Evolutionary conservation across 371 early-diverging fungal genomes (phyloP).

Genomic region (Actinomucor elegans): DNA sequence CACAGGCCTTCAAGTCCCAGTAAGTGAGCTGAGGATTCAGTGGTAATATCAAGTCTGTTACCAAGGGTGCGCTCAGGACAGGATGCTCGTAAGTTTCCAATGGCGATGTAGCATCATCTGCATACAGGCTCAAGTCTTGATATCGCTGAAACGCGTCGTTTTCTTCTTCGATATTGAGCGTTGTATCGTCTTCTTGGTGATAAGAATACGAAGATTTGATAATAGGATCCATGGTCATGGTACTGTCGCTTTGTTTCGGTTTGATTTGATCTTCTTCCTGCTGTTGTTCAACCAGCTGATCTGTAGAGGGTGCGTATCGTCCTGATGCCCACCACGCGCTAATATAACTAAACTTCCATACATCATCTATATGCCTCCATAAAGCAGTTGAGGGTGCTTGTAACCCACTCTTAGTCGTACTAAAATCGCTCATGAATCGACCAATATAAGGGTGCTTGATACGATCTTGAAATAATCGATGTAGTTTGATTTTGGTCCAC

Average conservation of each 20-base stretch:
- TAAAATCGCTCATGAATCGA: too few species aligned
- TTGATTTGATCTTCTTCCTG: background rate
- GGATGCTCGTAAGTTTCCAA: constrained; percentile 35
- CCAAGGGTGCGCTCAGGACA: constrained; percentile 20
- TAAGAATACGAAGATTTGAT: too few species aligned
- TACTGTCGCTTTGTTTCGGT: too few species aligned
- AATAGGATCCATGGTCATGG: too few species aligned
- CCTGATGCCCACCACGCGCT: constrained; percentile 37
- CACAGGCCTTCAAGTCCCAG: constrained; percentile 31
- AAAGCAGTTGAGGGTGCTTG: background rate
- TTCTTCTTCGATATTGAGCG: too few species aligned
- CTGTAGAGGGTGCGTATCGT: constrained; percentile 36
- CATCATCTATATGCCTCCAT: constrained; percentile 25
- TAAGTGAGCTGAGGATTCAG: constrained; percentile 1
- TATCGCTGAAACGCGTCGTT: background rate
- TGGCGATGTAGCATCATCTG: constrained; percentile 22
- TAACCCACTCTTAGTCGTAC: too few species aligned
- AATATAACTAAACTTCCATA: constrained; percentile 40
- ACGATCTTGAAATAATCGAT: constrained; percentile 40
- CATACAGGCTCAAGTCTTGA: constrained; percentile 19
- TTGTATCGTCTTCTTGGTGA: too few species aligned
- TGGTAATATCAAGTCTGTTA: constrained; percentile 18
- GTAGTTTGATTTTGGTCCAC: constrained; percentile 53
- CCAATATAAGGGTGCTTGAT: constrained; percentile 42
- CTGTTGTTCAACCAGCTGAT: background rate